Evolutionary conservation across 2,329 filamentous ascomycete species (phyloP).

Genomic region (Didymella lethalis): DNA sequence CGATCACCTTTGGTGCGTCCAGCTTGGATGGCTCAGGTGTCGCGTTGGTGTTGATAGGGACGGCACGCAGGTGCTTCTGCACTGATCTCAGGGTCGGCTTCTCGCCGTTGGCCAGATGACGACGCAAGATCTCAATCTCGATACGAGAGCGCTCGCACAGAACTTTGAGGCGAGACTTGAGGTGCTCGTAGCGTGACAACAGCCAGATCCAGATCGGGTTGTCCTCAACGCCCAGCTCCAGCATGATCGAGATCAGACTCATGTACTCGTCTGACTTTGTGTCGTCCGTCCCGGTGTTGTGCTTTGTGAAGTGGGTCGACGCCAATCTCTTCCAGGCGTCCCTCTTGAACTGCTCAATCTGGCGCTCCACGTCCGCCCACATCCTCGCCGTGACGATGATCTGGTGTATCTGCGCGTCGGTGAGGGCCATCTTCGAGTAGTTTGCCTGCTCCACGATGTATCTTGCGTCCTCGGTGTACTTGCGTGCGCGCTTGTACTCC

Average conservation of each 20-base stretch:
- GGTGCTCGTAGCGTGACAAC: constrained; percentile 83
- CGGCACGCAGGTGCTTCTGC: constrained; percentile 77
- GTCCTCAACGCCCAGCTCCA: constrained; percentile 94
- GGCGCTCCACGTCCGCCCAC: constrained; percentile 92
- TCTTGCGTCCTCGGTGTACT: constrained; percentile 79
- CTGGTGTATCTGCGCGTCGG: constrained; percentile 82
- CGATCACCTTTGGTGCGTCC: constrained; percentile 82
- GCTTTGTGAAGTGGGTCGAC: constrained; percentile 65
- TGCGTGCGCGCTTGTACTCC: constrained; percentile 83
- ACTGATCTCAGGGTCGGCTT: constrained; percentile 74
- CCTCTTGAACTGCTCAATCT: constrained; percentile 85
- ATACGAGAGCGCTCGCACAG: constrained; percentile 86
- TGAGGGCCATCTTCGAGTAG: constrained; percentile 63
- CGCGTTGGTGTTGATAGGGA: constrained; percentile 69
- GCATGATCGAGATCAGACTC: constrained; percentile 84
- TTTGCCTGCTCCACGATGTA: constrained; percentile 66
- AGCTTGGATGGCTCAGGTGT: constrained; percentile 65
- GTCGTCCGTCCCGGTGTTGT: constrained; percentile 56
- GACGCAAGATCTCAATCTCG: constrained; percentile 89
- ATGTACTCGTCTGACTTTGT: constrained; percentile 80
- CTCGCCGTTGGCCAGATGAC: constrained; percentile 77
- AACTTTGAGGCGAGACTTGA: constrained; percentile 83
- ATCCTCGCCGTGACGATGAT: constrained; percentile 89
- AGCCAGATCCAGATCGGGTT: constrained; percentile 98
- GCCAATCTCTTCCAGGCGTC: constrained; percentile 86